Evolutionary conservation across 2,329 filamentous ascomycete species (phyloP).

Genomic region (Diaporthe nobilis): DNA sequence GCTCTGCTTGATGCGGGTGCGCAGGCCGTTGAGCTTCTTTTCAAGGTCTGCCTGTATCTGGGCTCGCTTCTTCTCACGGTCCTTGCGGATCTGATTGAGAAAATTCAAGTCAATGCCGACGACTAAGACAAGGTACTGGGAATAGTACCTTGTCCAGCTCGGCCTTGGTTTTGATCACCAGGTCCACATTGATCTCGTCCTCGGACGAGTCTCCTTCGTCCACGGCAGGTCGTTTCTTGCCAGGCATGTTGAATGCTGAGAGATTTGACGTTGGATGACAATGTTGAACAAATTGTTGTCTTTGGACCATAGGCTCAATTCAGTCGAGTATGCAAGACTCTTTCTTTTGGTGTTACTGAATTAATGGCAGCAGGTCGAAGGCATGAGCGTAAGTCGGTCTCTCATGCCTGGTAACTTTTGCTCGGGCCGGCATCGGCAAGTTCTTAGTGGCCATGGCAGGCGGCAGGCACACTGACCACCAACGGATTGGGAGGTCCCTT

Average conservation of each 20-base stretch:
- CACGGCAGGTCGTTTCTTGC: conserved; percentile 34
- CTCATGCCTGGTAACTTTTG: conserved; percentile 4
- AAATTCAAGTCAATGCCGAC: neutral
- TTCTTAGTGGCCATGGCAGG: neutral
- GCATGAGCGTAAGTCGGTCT: neutral
- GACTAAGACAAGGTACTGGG: neutral
- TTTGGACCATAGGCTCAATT: neutral
- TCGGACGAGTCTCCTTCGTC: conserved; percentile 34
- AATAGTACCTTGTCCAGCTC: conserved; percentile 40
- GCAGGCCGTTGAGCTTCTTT: conserved; percentile 31
- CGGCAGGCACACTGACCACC: conserved; percentile 13
- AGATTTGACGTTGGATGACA: neutral
- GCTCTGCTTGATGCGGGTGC: conserved; percentile 35
- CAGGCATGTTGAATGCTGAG: conserved; percentile 34
- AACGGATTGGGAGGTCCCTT: neutral
- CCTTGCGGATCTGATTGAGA: conserved; percentile 38
- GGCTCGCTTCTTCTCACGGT: conserved; percentile 39
- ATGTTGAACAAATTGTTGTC: neutral
- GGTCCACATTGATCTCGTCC: conserved; percentile 44
- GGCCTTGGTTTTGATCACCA: conserved; percentile 44
- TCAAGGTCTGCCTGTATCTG: conserved; percentile 37
- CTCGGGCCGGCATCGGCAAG: conserved; percentile 33
- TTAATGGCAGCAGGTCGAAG: neutral
- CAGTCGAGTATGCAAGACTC: too few species aligned
- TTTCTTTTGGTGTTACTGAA: neutral